Base-by-base conservation (phyloP, 306 rosid species). In the Begonia fuchsioides region DNA sequence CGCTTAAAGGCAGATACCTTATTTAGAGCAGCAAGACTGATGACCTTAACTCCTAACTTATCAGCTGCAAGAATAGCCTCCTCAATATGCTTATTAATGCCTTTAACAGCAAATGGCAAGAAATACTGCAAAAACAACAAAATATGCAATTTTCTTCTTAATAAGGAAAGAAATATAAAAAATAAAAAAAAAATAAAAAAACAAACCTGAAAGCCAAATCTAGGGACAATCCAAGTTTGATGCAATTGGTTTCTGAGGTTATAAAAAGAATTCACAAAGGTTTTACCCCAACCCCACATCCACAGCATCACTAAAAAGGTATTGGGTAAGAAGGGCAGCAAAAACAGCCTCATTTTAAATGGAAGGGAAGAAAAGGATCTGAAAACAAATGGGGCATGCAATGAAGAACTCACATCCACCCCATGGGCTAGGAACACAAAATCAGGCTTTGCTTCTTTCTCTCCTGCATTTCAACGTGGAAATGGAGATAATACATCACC, bases 361-460 rank as follows among this genome's bases (percentile, higher is more conserved):
- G 98, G 96, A 17, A 60, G 6, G 2, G 96, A 79, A 6, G 81
- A 59, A 32, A 72, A 19, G 1, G 86, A 67, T 19, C 98, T 72
- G 3, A 74, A 59, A 19, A 64, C 45, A 19, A 92, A 92, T 11
- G 64, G 81, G 10, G 63, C 72, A 41, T 92, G 98, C 73, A 75
- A 9, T n/a, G 51, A 1, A 4, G 92, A 74, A 9, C 77, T 20
- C 1, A 92, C 59, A 67, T 92, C 98, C 58, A 92, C 98, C 38
- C 82, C 62, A 65, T 92, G 98, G 35, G 82, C 98, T 44, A 85
- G 79, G 80, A 92, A 92, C 17, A 92, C 93, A 65, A 92, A 92
- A 52, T 85, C 74, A 0, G 98, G 98, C 10, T 52, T 86, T 60
- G 38, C 47, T 15, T 63, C 57, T 15, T 53, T 39, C 39, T 68